Conservation (phyloP, 2,329 filamentous ascomycete species). For the Tolypocladium nubicola region DNA sequence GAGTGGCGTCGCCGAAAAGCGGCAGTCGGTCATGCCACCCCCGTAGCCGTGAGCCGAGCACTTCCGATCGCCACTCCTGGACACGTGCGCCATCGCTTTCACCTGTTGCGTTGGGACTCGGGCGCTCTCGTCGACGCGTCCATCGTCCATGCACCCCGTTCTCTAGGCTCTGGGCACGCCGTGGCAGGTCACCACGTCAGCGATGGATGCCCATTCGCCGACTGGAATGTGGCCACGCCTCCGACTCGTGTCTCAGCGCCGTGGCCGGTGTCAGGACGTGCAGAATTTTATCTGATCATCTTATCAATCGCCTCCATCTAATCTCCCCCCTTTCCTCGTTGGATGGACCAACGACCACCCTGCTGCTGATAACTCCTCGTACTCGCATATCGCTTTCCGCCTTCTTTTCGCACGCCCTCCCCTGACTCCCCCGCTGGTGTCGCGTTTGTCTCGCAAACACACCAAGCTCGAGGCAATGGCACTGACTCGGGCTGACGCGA, state of each 20-base stretch:
- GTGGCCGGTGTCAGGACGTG: not conserved
- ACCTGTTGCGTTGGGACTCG: not conserved
- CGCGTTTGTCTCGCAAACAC: not conserved
- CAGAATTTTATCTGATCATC: conserved; percentile 5
- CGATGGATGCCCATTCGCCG: not conserved
- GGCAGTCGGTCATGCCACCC: not conserved
- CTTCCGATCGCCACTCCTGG: not conserved
- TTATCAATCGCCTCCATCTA: conserved; percentile 3
- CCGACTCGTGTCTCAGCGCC: not conserved
- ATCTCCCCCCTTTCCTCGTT: not conserved
- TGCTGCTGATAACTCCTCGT: not conserved
- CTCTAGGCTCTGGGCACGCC: too few species aligned
- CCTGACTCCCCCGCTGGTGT: not conserved
- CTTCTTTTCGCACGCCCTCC: not conserved
- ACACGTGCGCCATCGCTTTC: not conserved
- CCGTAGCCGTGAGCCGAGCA: not conserved
- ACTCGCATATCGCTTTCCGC: not conserved
- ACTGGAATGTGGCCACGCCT: not conserved
- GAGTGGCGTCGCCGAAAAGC: too few species aligned
- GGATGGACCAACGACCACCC: not conserved
- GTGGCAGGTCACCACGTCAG: not conserved
- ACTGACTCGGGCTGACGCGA: not conserved
- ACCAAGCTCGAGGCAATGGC: not conserved
- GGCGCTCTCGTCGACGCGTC: not conserved
- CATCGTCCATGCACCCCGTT: not conserved